Conservation (phyloP, 805 yeast species). For the Pichia kluyveri region DNA sequence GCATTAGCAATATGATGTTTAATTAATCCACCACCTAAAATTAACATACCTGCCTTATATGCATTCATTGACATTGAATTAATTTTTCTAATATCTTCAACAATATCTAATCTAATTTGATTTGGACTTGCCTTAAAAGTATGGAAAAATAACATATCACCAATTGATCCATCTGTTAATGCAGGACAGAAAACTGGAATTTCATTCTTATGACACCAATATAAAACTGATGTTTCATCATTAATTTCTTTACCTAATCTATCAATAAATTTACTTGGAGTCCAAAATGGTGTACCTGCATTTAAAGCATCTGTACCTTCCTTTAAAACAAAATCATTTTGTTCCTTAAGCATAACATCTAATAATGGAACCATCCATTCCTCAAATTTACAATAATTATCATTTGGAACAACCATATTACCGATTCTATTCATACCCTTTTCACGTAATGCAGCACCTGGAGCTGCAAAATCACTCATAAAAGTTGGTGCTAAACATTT, state of each 20-base stretch:
- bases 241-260: conserved; percentile 92
- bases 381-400: conserved; percentile 93
- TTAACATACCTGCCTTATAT: conserved; percentile 86
- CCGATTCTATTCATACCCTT: conserved; percentile 98
- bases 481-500: conserved; percentile 95
- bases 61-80: conserved; percentile 96
- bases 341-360: conserved; percentile 83
- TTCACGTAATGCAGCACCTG: conserved; percentile 77
- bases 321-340: conserved; percentile 52
- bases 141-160: conserved; percentile 98
- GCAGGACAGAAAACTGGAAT: conserved; percentile 98
- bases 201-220: conserved; percentile 96
- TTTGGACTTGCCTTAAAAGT: conserved; percentile 91
- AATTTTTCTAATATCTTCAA: conserved; percentile 84
- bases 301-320: conserved; percentile 50
- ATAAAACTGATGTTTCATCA: conserved; percentile 85
- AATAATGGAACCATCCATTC: conserved; percentile 97
- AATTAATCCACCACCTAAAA: conserved; percentile 92
- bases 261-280: conserved; percentile 88
- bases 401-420: conserved; percentile 92
- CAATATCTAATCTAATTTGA: conserved; percentile 85
- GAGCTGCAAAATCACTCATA: conserved; percentile 80
- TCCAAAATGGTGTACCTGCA: conserved; percentile 72
- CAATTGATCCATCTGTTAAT: conserved; percentile 94
- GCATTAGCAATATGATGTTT: conserved; percentile 98